Evolutionary conservation across 768 basidiomycete species (phyloP), one percentile per base, ranked within the genome.

Genomic region (Xerocomellus intermedius): DNA sequence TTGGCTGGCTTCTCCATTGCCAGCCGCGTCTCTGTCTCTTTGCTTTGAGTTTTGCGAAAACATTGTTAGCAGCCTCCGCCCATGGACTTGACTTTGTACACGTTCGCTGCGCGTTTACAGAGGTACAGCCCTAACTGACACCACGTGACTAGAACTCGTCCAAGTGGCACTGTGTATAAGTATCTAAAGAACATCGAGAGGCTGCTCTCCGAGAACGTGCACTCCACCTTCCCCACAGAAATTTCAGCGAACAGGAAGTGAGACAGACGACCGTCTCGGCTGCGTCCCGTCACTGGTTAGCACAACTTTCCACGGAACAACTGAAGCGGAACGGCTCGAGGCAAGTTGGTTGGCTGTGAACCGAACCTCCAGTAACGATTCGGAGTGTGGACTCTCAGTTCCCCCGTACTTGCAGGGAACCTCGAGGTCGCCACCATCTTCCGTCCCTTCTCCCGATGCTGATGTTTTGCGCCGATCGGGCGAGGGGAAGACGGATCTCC

Each of bases 171-270:
- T n/a, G n/a, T n/a, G n/a, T n/a, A n/a, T n/a, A n/a, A n/a, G n/a
- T n/a, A n/a, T 71, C 71, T 1, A 65, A 48, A 38, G 53, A 55
- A 6, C 56, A 61, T 21, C 50, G 69, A 21, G 79, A 83, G 43
- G 83, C 82, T 4, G 84, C 85, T 2, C 75, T 86, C 21, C 78
- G 84, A 13, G 83, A 79, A 59, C 78, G 83, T 32, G 84, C 84
- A 0, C 72, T 87, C 37, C 71, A 81, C 2, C 83, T 85, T 22
- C 77, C 79, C 2, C 37, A 53, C 24, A 70, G 64, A 35, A 73
- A 72, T 47, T 67, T 75, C 5, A 76, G 73, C 42, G 41, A 63
- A 38, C 71, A 72, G 48, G 71, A 79, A 69, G 76, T 69, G 67
- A 75, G 77, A 48, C 79, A 69, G 68, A 71, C 63, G 22, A 74